Conservation (phyloP, 768 basidiomycete genomes). For the Fomitopsis pulvina region DNA sequence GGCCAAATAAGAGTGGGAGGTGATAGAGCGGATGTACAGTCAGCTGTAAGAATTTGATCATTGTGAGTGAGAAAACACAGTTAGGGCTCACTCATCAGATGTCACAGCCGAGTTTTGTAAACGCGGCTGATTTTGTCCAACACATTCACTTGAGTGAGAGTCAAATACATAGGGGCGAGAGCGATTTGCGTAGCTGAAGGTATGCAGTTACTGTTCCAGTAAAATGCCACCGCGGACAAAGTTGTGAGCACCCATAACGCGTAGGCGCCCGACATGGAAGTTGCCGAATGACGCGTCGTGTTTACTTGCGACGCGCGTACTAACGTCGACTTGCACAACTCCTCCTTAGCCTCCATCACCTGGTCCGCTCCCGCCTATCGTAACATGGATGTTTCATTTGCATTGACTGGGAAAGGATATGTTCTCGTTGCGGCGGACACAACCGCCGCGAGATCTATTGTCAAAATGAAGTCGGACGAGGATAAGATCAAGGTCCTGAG, state of each 20-base stretch:
- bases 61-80: no score
- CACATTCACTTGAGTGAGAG: no score
- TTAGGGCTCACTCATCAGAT: no score
- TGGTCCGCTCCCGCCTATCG: background rate
- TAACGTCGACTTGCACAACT: background rate
- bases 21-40: no score
- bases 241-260: background rate
- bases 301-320: background rate
- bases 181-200: no score
- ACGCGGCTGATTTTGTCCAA: no score
- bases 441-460: conserved; percentile 82
- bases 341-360: background rate
- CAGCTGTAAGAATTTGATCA: no score
- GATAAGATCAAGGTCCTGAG: conserved; percentile 94
- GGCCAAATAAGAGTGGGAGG: no score
- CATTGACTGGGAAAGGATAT: conserved; percentile 88
- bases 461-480: conserved; percentile 96
- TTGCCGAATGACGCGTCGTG: conserved; percentile 6
- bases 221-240: background rate
- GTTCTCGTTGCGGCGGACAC: conserved; percentile 91
- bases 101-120: no score
- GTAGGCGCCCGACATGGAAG: background rate
- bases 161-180: no score
- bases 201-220: background rate
- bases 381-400: conserved; percentile 87